Conservation (phyloP, 2,329 filamentous ascomycete species). For the Huntiella savannae region DNA sequence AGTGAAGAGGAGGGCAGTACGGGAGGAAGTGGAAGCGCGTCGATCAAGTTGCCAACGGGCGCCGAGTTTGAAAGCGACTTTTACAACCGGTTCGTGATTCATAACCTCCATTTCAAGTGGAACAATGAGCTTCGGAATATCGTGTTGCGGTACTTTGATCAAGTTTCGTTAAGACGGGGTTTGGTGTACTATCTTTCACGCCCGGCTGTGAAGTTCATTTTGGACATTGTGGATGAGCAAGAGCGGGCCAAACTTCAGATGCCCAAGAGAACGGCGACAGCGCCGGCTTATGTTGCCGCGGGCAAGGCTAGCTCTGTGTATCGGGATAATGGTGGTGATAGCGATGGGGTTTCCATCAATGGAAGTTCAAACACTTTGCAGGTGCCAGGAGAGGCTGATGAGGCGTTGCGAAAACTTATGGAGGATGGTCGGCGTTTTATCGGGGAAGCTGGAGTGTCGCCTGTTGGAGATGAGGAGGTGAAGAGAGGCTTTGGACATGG, state of each 20-base stretch:
- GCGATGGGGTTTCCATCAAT: not conserved
- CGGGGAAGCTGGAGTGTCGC: conserved; percentile 21
- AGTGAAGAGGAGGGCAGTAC: not conserved
- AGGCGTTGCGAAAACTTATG: conserved; percentile 70
- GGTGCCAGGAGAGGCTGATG: conserved; percentile 41
- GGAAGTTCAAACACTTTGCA: not conserved
- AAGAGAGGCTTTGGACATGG: conserved; percentile 1
- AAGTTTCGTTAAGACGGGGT: conserved; percentile 84
- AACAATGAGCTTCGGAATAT: conserved; percentile 93
- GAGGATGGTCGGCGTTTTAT: conserved; percentile 72
- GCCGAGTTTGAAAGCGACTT: conserved; percentile 85
- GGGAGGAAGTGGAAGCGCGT: conserved; percentile 18
- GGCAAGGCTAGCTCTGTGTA: conserved; percentile 1
- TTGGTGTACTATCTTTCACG: conserved; percentile 97
- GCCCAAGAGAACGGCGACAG: conserved; percentile 7
- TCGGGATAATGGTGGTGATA: conserved; percentile 1
- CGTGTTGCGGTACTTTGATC: conserved; percentile 89
- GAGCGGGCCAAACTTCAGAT: conserved; percentile 41
- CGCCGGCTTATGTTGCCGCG: conserved; percentile 8
- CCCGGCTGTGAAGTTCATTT: conserved; percentile 88
- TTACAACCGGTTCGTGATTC: conserved; percentile 94
- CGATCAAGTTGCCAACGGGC: conserved; percentile 47
- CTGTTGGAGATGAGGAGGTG: not conserved
- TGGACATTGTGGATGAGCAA: conserved; percentile 94
- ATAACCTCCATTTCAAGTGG: conserved; percentile 97